These are phyloP conservation scores for Fusarium pseudograminearum DNA, from an alignment of 2,329 filamentous ascomycete species.

Conservation along the genomic window DNA sequence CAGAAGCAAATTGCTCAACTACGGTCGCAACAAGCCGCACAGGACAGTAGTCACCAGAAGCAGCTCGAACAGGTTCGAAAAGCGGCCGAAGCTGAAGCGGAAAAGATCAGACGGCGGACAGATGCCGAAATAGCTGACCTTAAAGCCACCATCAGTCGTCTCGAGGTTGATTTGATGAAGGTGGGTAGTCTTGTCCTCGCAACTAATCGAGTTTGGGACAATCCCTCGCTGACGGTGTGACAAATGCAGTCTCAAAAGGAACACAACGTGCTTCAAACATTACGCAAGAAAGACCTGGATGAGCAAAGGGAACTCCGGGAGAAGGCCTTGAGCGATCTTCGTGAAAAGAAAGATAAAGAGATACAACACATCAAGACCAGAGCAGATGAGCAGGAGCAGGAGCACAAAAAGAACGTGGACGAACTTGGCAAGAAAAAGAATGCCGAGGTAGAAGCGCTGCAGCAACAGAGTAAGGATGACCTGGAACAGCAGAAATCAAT, in stretches of 20 bases:
- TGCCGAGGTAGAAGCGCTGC: constrained; percentile 45
- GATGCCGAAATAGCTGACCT: constrained; percentile 75
- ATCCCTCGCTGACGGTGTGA: constrained; percentile 1
- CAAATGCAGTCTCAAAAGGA: constrained; percentile 69
- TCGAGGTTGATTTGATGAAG: constrained; percentile 74
- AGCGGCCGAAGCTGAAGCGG: constrained; percentile 61
- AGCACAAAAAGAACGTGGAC: constrained; percentile 14
- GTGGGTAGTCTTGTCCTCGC: constrained; percentile 49
- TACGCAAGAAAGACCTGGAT: constrained; percentile 30
- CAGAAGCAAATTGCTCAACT: constrained; percentile 46
- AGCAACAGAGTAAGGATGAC: constrained; percentile 34
- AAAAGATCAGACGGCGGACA: constrained; percentile 60
- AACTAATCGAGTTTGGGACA: background rate
- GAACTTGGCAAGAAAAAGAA: constrained; percentile 24
- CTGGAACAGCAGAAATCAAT: constrained; percentile 36
- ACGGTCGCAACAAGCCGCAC: constrained; percentile 35
- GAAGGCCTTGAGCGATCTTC: constrained; percentile 10
- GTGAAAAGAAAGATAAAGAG: constrained; percentile 61
- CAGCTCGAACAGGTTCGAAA: constrained; percentile 62
- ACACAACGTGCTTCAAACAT: constrained; percentile 43
- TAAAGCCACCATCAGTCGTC: constrained; percentile 67
- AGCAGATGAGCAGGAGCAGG: constrained; percentile 32
- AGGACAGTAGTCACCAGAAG: constrained; percentile 54
- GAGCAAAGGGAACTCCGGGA: constrained; percentile 29
- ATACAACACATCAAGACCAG: constrained; percentile 41